phyloP scores from a whole-genome alignment of 257 asterid genomes.

The Paulownia fortunei region DNA sequence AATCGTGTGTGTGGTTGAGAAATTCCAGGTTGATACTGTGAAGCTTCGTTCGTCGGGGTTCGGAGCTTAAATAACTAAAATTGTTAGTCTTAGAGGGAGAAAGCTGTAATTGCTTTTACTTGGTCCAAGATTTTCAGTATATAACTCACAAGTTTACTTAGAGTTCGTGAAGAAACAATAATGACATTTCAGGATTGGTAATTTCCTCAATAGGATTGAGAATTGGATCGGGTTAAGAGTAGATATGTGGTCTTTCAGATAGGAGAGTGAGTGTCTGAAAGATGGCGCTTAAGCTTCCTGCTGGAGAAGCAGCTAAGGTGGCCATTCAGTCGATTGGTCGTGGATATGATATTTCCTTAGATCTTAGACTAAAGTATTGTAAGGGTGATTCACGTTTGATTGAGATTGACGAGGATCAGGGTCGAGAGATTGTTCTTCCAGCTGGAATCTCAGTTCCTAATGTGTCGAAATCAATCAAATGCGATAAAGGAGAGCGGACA shows the following conservation, averaged over 20 bases:
- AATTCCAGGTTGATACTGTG: conserved; percentile 44
- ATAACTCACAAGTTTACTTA: not conserved
- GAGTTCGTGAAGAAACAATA: conserved; percentile 9
- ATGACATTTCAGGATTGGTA: conserved; percentile 5
- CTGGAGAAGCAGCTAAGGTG: conserved; percentile 86
- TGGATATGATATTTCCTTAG: conserved; percentile 86
- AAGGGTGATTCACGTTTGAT: conserved; percentile 84
- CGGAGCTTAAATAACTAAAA: conserved; percentile 31
- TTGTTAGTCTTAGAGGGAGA: conserved; percentile 2
- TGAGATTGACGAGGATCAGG: conserved; percentile 75
- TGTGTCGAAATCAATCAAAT: conserved; percentile 85
- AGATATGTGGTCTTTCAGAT: conserved; percentile 26
- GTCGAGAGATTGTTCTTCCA: conserved; percentile 83
- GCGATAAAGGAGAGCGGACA: conserved; percentile 96
- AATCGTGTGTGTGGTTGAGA: conserved; percentile 38
- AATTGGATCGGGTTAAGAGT: not conserved
- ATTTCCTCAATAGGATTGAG: conserved; percentile 21
- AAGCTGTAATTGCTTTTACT: conserved; percentile 18
- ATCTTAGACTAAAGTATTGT: conserved; percentile 91
- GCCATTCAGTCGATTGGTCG: conserved; percentile 92
- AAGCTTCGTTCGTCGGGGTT: conserved; percentile 42
- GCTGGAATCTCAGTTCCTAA: conserved; percentile 73
- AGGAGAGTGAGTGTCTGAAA: conserved; percentile 34
- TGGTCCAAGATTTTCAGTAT: conserved; percentile 10
- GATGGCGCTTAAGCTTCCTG: conserved; percentile 88